Base-by-base conservation (phyloP, 441 rosid species). In the Populus trichocarpa region DNA sequence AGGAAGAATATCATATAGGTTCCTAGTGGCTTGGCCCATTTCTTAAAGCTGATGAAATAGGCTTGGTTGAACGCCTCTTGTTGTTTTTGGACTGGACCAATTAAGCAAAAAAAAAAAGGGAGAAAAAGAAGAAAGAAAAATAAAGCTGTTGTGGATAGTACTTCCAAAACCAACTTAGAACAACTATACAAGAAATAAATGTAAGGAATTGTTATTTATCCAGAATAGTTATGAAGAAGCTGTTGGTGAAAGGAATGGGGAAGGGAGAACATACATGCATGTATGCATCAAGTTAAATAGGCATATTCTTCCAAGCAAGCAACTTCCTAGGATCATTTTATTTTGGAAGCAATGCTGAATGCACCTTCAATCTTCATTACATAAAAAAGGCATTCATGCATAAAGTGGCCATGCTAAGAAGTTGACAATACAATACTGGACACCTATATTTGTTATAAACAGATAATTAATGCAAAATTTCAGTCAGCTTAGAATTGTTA, bases 401-500 rank as follows among this genome's bases (percentile, higher is more conserved):
- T 53, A 53, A 53, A 18, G 22, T 16, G 61, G 7, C 61, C 61
- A 53, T 16, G 61, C 61, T 53, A 53, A 53, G 61, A 53, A 16
- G 61, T 18, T 53, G 61, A 16, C 61, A 53, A 18, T 53, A 16
- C 8, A 53, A 53, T 53, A 46, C 16, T 4, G 57, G 57, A 4
- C 57, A 46, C 2, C 18, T 46, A 53, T 53, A 53, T 16, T 53
- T 53, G 8, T 53, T 53, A 53, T 53, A 18, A 18, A 6, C 61
- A 53, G 8, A 53, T 53, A 53, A 16, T 53, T 53, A 53, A 53
- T 53, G 61, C 8, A 5, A 53, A 18, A 53, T 53, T 53, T 53
- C 61, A 18, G 33, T 11, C 16, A 66, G 25, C 36, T 2, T 16
- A 69, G 50, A 69, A 35, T 69, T 35, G 42, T 78, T 85, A 93